phyloP scores from a whole-genome alignment of 1,139 yeast genomes.

The Suhomyces kunorum region DNA sequence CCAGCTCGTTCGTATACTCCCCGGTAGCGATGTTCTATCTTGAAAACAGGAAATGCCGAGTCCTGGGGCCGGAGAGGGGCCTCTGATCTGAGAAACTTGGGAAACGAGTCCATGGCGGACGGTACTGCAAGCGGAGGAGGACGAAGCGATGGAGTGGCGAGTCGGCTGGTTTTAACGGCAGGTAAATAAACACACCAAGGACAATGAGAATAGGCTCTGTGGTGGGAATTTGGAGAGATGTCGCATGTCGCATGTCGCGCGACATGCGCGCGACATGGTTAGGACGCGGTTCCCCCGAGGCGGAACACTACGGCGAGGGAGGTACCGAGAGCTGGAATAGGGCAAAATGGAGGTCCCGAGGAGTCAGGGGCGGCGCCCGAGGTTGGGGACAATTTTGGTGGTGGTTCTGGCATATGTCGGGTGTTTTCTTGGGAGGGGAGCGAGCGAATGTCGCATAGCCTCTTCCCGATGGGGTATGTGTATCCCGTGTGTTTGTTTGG shows the following conservation, averaged over 20 bases:
- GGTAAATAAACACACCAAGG: conserved; percentile 6
- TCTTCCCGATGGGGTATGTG: too few relatives aligned
- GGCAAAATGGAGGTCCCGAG: neutral
- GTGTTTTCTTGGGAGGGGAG: neutral
- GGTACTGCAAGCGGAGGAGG: neutral
- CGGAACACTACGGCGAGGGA: too few relatives aligned
- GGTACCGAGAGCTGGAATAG: neutral
- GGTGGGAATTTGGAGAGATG: neutral
- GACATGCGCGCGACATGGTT: neutral
- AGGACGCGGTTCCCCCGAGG: too few relatives aligned
- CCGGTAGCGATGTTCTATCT: conserved; percentile 52
- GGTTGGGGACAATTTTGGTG: too few relatives aligned
- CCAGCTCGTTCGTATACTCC: conserved; percentile 71
- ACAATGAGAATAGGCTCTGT: neutral
- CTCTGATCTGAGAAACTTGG: conserved; percentile 32
- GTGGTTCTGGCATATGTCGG: neutral
- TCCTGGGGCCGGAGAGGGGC: conserved; percentile 36
- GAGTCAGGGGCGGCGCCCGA: neutral
- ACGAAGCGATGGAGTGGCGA: conserved; percentile 2
- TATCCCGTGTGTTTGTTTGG: conserved; percentile 3
- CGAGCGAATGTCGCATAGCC: neutral
- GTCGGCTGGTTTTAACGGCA: neutral
- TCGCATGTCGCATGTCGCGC: neutral
- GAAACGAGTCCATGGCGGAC: conserved; percentile 25
- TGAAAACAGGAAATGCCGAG: conserved; percentile 61